These are phyloP conservation scores for Casuarina glauca DNA, from an alignment of 306 rosid species.

Conservation along the genomic window DNA sequence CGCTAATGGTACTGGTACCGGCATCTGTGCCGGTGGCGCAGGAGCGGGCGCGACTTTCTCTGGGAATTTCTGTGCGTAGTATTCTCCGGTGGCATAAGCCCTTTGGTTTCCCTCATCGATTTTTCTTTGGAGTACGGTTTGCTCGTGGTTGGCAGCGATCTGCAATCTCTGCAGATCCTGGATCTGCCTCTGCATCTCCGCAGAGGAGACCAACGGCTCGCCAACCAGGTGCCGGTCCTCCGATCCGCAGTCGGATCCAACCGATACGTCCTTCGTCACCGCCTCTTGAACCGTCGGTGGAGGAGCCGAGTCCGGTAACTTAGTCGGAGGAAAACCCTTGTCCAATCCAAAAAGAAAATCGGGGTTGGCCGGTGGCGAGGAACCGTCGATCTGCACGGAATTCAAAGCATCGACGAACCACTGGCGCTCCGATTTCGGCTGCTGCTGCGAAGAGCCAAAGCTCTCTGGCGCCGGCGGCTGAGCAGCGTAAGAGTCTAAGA, in stretches of 20 bases:
- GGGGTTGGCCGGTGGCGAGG: conserved; percentile 55
- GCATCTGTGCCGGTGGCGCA: conserved; percentile 30
- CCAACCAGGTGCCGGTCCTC: conserved; percentile 48
- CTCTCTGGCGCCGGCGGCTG: conserved; percentile 13
- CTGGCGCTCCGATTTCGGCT: conserved; percentile 53
- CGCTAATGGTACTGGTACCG: conserved; percentile 35
- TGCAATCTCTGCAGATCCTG: conserved; percentile 59
- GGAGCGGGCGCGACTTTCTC: conserved; percentile 42
- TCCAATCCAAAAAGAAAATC: conserved; percentile 84
- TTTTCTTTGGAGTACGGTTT: conserved; percentile 38
- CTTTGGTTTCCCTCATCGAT: conserved; percentile 45
- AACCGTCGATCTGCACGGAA: conserved; percentile 59
- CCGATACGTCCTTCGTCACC: conserved; percentile 31
- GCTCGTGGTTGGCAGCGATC: conserved; percentile 41
- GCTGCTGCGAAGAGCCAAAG: conserved; percentile 30
- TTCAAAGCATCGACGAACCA: conserved; percentile 90
- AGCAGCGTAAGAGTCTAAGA: background rate
- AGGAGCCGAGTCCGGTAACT: conserved; percentile 33
- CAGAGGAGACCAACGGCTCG: conserved; percentile 36
- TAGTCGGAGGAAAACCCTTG: conserved; percentile 38
- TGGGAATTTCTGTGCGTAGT: conserved; percentile 40
- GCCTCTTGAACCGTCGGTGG: conserved; percentile 40
- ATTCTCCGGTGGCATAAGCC: conserved; percentile 39
- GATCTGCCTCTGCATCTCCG: conserved; percentile 58
- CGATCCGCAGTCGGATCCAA: conserved; percentile 43